Evolutionary conservation across 1,284 basidiomycete species (phyloP).

Genomic region (Cutaneotrichosporon cyanovorans): DNA sequence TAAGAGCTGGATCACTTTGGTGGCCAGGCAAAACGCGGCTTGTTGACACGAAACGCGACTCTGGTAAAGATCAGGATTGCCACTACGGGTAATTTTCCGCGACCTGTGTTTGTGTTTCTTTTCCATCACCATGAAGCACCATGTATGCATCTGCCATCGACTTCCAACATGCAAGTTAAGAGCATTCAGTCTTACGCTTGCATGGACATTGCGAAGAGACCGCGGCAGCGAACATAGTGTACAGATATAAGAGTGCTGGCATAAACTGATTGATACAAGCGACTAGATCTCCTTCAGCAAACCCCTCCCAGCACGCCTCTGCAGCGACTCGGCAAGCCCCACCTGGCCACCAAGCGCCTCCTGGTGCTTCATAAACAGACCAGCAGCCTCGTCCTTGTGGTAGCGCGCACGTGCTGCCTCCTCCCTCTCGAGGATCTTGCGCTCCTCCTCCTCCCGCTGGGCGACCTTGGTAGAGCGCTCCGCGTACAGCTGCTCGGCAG

Average conservation of each 20-base stretch:
- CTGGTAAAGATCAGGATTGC: background rate
- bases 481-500: conserved; percentile 55
- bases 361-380: conserved; percentile 41
- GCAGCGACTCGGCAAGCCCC: conserved; percentile 37
- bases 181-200: no score
- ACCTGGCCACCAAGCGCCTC: conserved; percentile 29
- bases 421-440: conserved; percentile 27
- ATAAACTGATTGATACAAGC: no score
- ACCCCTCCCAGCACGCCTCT: conserved; percentile 40
- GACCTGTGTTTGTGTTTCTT: no score
- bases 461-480: conserved; percentile 32
- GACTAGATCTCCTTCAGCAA: conserved; percentile 34
- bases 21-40: background rate
- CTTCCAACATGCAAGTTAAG: background rate
- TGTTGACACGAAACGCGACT: background rate
- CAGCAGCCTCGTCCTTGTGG: conserved; percentile 39
- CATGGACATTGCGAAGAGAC: background rate
- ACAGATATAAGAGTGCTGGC: conserved; percentile 2
- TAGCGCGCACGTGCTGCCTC: conserved; percentile 31
- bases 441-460: conserved; percentile 30
- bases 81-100: background rate
- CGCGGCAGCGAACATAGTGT: background rate
- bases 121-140: no score
- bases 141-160: no score
- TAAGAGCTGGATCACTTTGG: background rate